Evolutionary conservation across 2,329 filamentous ascomycete species (phyloP), one percentile per base, ranked within the genome.

Genomic region (Phialemoniopsis sp.): DNA sequence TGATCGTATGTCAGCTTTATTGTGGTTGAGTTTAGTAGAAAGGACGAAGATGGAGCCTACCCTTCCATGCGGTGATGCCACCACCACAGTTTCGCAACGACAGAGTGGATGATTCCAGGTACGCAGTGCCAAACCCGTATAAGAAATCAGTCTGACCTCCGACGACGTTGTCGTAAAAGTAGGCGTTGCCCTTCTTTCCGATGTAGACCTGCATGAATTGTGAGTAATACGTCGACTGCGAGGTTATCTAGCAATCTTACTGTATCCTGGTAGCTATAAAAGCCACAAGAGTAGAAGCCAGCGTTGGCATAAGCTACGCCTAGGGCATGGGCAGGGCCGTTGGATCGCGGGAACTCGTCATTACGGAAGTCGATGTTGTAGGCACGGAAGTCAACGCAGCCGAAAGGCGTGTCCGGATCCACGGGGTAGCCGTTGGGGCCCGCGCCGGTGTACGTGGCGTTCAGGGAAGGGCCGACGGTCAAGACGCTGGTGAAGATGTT

Each of bases 361-460:
- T 86, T 86, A 15, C 72, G 64, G 46, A 85, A 79, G 51, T 86
- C 74, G 30, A 86, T 62, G 49, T 85, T 85, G 56, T 86, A 85
- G 0, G 72, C 77, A 8, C 80, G 67, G 55, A 86, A 85, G 52
- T 85, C 72, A 1, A 48, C 54, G 51, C 74, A 81, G 3, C 82
- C 82, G 44, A 84, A 83, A 0, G 80, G 79, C 0, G 81, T 85
- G 34, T 66, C 71, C 0, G 58, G 65, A 0, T 80, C 76, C 0
- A 86, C 78, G 0, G 76, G 58, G 48, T 72, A 80, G 0, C 82
- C 82, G 0, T 76, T 80, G 0, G 81, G 69, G 0, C 82, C 82
- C 4, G 69, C 63, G 5, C 82, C 81, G 0, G 80, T 84, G 16
- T 80, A 58, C 10, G 74, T 78, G 8, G 80, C 70, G 46, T 85